A percentile compares a stretch with the other conserved stretches of the same genome.
These are phyloP conservation scores for Didymella segeticola DNA, from an alignment of 2,329 filamentous ascomycete genomes.

Conservation along the genomic window DNA sequence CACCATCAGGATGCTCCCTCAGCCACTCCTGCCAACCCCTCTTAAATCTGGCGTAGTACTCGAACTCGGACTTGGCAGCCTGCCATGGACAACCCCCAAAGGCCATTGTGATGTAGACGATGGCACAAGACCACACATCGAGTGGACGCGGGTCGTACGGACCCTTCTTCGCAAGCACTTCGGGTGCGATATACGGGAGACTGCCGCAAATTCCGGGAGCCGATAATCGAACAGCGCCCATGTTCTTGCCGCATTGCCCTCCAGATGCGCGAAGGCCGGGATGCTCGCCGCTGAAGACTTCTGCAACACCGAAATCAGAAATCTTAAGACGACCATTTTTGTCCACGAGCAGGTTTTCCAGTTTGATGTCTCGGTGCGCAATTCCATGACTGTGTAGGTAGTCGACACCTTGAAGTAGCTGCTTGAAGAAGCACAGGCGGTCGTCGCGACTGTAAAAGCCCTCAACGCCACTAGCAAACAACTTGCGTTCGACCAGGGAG, in stretches of 20 bases:
- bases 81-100: constrained; percentile 78
- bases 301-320: constrained; percentile 88
- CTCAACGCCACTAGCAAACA: constrained; percentile 61
- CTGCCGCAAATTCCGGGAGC: constrained; percentile 83
- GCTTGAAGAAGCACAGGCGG: constrained; percentile 86
- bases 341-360: constrained; percentile 83
- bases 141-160: constrained; percentile 77
- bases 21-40: constrained; percentile 74
- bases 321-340: constrained; percentile 86
- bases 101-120: constrained; percentile 80
- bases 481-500: constrained; percentile 68
- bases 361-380: constrained; percentile 88
- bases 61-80: constrained; percentile 64
- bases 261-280: constrained; percentile 76
- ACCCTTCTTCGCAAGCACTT: constrained; percentile 74
- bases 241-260: constrained; percentile 75
- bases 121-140: constrained; percentile 85
- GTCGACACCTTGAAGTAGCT: constrained; percentile 79
- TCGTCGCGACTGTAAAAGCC: constrained; percentile 67
- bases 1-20: constrained; percentile 58
- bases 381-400: constrained; percentile 86
- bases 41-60: constrained; percentile 68
- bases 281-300: constrained; percentile 83
- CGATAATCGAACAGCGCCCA: constrained; percentile 74
- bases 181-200: constrained; percentile 85